A percentile compares a stretch with the other conserved stretches of the same genome.
Conservation (phyloP, 2,329 filamentous ascomycete genomes). For the Parastagonospora nodorum region DNA sequence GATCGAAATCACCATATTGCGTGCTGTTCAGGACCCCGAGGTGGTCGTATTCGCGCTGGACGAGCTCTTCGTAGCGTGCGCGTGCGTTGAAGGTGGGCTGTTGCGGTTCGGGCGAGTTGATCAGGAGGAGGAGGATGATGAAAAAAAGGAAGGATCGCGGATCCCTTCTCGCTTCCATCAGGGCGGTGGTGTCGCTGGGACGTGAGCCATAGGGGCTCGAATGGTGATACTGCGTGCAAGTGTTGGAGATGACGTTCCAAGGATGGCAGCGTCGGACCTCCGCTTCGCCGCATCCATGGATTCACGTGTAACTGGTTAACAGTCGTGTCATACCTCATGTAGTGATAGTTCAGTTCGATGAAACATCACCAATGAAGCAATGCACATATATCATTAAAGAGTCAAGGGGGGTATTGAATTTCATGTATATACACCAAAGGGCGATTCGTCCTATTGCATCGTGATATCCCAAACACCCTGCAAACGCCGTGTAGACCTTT, state of each 20-base stretch:
- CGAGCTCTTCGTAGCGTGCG: constrained; percentile 51
- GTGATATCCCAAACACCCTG: constrained; percentile 18
- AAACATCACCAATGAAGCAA: not conserved
- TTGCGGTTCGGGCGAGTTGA: constrained; percentile 45
- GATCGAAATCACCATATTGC: constrained; percentile 55
- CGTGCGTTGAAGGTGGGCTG: constrained; percentile 38
- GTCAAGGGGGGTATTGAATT: constrained; percentile 42
- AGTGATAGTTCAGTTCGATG: not conserved
- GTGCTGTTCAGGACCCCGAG: constrained; percentile 50
- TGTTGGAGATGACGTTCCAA: constrained; percentile 8
- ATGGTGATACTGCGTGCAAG: not conserved
- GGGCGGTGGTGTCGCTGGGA: constrained; percentile 19
- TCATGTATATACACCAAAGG: constrained; percentile 33
- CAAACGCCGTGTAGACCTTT: constrained; percentile 22
- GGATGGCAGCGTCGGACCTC: constrained; percentile 9
- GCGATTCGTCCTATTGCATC: constrained; percentile 14
- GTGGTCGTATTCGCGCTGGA: constrained; percentile 57
- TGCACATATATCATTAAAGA: constrained; percentile 9
- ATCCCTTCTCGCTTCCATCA: constrained; percentile 46
- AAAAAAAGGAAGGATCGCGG: constrained; percentile 44
- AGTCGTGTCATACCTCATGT: not conserved
- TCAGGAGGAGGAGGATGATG: constrained; percentile 44
- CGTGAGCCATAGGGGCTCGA: constrained; percentile 30
- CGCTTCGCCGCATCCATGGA: constrained; percentile 3
- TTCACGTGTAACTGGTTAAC: too few relatives aligned